Conservation (phyloP, 2,329 filamentous ascomycete species). For the Lecanosticta acicola region DNA sequence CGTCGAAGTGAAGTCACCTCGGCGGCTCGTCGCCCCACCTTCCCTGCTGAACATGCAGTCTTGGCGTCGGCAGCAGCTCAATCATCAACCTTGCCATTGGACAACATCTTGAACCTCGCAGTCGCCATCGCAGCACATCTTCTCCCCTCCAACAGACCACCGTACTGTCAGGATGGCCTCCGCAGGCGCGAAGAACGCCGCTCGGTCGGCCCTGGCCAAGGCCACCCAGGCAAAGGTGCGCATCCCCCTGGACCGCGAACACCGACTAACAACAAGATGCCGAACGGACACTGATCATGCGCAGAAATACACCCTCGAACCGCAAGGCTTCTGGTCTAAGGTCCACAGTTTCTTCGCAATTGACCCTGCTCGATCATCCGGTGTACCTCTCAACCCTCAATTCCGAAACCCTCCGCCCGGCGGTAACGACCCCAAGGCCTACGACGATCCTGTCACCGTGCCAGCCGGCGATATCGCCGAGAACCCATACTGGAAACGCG, state of each 20-base stretch:
- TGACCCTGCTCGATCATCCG: slow-evolving; percentile 82
- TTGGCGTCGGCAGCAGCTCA: background rate
- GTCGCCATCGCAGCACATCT: slow-evolving; percentile 2
- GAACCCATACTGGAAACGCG: slow-evolving; percentile 96
- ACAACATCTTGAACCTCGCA: slow-evolving; percentile 2
- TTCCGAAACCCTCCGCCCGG: slow-evolving; percentile 84
- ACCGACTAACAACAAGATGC: background rate
- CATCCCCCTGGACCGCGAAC: background rate
- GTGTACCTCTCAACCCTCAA: slow-evolving; percentile 86
- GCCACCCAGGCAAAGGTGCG: slow-evolving; percentile 17
- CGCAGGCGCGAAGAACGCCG: slow-evolving; percentile 16
- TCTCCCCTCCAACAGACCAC: background rate
- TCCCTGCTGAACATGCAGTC: background rate
- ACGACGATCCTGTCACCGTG: slow-evolving; percentile 75
- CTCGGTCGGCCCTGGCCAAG: slow-evolving; percentile 13
- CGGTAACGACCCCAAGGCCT: slow-evolving; percentile 60
- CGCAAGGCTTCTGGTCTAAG: slow-evolving; percentile 78
- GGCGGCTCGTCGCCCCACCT: background rate
- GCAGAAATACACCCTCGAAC: slow-evolving; percentile 95
- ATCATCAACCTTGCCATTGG: slow-evolving; percentile 12
- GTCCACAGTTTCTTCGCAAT: slow-evolving; percentile 74
- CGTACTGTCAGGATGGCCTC: slow-evolving; percentile 14
- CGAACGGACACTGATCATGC: slow-evolving; percentile 5
- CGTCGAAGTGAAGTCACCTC: background rate
- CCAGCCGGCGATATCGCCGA: slow-evolving; percentile 85